Evolutionary conservation across 2,329 filamentous ascomycete genomes (phyloP).

Genomic region (Aspergillus quadricinctus): DNA sequence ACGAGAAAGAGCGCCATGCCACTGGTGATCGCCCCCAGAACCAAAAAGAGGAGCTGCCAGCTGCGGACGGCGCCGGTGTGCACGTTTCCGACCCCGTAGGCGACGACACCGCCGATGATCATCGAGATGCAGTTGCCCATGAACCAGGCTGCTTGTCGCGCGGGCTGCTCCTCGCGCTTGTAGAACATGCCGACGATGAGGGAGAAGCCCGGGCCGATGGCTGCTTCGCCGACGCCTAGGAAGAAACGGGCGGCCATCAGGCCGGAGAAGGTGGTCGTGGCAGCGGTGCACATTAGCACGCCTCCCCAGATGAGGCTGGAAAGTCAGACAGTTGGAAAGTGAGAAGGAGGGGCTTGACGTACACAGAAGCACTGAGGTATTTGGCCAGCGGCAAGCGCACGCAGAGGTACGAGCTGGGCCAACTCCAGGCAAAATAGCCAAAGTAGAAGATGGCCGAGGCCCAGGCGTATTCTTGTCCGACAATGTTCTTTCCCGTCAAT

Average conservation of each 20-base stretch:
- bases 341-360: conserved; percentile 11
- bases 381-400: conserved; percentile 30
- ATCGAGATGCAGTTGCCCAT: conserved; percentile 30
- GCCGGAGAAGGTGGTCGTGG: conserved; percentile 23
- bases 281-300: conserved; percentile 30
- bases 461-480: conserved; percentile 28
- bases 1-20: conserved; percentile 15
- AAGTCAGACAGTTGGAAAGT: conserved; percentile 19
- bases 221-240: conserved; percentile 26
- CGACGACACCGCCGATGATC: conserved; percentile 26
- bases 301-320: conserved; percentile 29
- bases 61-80: conserved; percentile 12
- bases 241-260: conserved; percentile 41
- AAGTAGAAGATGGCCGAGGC: conserved; percentile 32
- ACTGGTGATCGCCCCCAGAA: conserved; percentile 26
- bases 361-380: conserved; percentile 27
- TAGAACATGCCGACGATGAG: conserved; percentile 37
- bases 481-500: conserved; percentile 19
- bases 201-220: conserved; percentile 31
- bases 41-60: conserved; percentile 31
- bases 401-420: conserved; percentile 36
- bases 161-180: conserved; percentile 29
- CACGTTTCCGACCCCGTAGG: conserved; percentile 26
- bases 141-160: conserved; percentile 32
- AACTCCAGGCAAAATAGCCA: conserved; percentile 36